Evolutionary conservation across 768 basidiomycete species (phyloP), one percentile per base, ranked within the genome.

Genomic region (Mycena chlorophos): DNA sequence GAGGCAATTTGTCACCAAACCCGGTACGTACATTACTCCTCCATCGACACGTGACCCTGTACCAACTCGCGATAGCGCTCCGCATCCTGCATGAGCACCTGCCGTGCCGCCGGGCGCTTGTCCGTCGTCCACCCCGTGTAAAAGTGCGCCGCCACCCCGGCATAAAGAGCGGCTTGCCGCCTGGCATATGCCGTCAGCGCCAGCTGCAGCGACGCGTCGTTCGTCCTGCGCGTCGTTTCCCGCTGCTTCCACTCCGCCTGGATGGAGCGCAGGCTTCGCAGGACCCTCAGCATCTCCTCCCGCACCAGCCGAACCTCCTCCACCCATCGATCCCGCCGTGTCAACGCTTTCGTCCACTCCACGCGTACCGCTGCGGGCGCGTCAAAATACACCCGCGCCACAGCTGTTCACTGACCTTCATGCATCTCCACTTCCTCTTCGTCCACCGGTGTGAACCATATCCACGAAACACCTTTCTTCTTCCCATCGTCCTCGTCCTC

Each of bases 291-390:
- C 64, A 63, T 65, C 43, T 68, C 66, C 50, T 67, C 64, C 4
- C 34, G 17, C 23, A 66, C 37, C 5, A 67, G 30, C 2, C 31
- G 23, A 12, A 66, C 59, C 28, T 68, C 66, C 19, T 68, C 67
- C 2, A 28, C 27, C 66, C 66, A 68, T n/a, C 45, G 56, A 4
- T 54, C 42, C 0, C 45, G 52, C 3, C 55, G 54, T 2, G 61
- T 62, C n/a, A 37, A 23, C 3, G 64, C 54, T 51, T 63, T 68
- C 28, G 62, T 51, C 64, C 64, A 68, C 19, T 65, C 62, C 4
- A 68, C 62, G 1, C 56, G 57, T 3, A 61, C 59, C 6, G 51
- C 59, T 61, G 26, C n/a, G 42, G 13, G 13, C 39, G n/a, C 5
- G 25, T 17, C 10, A 23, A 30, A 26, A 27, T 29, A 19, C 19